Percentiles rank a stretch among this genome's conserved stretches.
These are phyloP conservation scores for Sclerotiophoma versabilis DNA, from an alignment of 2,329 filamentous ascomycete genomes.

Conservation along the genomic window DNA sequence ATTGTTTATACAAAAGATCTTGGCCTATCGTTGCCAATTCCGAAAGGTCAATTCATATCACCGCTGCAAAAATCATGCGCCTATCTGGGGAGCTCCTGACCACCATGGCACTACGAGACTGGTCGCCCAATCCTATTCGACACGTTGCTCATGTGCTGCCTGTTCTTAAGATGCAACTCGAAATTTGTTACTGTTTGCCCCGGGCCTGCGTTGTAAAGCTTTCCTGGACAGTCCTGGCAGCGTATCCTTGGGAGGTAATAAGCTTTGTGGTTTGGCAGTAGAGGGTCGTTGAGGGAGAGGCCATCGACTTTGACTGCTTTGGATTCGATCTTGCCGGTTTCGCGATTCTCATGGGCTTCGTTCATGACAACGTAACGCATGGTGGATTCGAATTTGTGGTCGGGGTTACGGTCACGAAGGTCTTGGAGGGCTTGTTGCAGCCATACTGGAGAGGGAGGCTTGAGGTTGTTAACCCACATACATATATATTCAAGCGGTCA, in stretches of 20 bases:
- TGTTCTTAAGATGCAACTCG: conserved; percentile 88
- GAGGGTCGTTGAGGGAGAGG: conserved; percentile 55
- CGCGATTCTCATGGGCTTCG: conserved; percentile 50
- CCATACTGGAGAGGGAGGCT: conserved; percentile 91
- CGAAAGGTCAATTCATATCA: not conserved
- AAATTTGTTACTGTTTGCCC: conserved; percentile 88
- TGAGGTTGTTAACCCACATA: conserved; percentile 26
- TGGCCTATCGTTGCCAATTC: conserved; percentile 1
- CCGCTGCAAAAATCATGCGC: not conserved
- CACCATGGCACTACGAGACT: conserved; percentile 5
- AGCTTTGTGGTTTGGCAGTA: conserved; percentile 72
- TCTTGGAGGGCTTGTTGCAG: conserved; percentile 75
- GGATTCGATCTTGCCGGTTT: conserved; percentile 62
- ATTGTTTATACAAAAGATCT: conserved; percentile 27
- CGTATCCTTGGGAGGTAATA: conserved; percentile 89
- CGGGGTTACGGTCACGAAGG: conserved; percentile 73
- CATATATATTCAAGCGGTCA: not conserved
- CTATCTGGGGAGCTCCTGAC: not conserved
- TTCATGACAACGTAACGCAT: conserved; percentile 92
- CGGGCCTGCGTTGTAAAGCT: conserved; percentile 90
- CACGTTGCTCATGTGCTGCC: conserved; percentile 64
- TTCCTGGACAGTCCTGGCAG: conserved; percentile 91
- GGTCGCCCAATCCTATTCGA: conserved; percentile 40
- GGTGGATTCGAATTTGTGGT: conserved; percentile 83
- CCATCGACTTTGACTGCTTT: conserved; percentile 63